Base-by-base conservation (phyloP, 495 filamentous ascomycete species). In the Tuber borchii region DNA sequence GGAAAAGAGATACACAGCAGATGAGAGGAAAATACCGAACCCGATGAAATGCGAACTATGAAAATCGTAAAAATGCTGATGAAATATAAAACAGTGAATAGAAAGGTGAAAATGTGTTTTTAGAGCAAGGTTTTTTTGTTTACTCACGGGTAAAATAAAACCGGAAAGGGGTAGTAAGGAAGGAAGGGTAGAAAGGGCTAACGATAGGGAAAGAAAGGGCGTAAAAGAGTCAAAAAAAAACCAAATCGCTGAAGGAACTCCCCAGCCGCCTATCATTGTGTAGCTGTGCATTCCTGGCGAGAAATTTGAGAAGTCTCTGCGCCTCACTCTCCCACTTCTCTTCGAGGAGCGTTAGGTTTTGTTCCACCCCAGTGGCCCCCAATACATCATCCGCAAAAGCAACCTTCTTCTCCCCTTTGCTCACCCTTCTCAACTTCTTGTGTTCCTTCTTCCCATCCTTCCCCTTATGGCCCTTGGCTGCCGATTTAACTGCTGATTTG, bases 301-400 rank as follows among this genome's bases (percentile, higher is more conserved):
- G 71, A 65, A 81, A 74, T 44, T 39, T 71, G 37, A 74, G 65
- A 71, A 83, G 69, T 61, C 81, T 76, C 51, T 75, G 72, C 19
- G 70, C 71, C 75, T 83, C 82, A n/a, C 79, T 80, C 70, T 83
- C 81, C 82, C 82, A 83, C 69, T 83, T 83, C 70, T 83, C 81
- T 42, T 83, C 82, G 1, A 83, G 48, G 20, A 83, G 73, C 44
- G 68, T 73, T n/a, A 83, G 69, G 61, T 75, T 75, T 42, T 80
- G 75, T 37, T 82, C 80, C 39, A 74, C 75, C n/a, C 81, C 80
- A 61, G 71, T 69, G 19, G 51, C 74, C 9, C 71, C 74, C 45
- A 76, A 69, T 9, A 76, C 75, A 42, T 73, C 78, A 34, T 78
- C 78, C 44, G 78, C 69, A 56, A 82, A 79, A 42, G 80, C 42